Evolutionary conservation across 164 flowering plant species (phyloP).

Genomic region (Kalanchoe fedtschenkoi): DNA sequence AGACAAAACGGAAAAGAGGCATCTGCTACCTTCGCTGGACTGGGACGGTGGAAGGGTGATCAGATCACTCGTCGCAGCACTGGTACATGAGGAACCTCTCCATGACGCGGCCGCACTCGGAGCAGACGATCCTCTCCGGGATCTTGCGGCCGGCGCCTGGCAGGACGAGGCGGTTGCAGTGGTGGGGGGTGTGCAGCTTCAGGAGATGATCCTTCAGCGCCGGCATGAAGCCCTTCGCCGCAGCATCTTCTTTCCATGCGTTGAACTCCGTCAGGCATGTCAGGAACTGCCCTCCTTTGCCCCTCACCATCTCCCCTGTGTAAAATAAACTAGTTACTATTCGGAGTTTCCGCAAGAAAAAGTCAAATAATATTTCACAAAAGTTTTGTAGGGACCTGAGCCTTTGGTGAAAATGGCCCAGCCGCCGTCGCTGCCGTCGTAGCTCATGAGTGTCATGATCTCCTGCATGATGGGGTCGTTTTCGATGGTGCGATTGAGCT

Average conservation of each 20-base stretch:
- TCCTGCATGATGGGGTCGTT: slow-evolving; percentile 17
- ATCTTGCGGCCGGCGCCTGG: slow-evolving; percentile 15
- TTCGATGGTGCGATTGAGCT: slow-evolving; percentile 11
- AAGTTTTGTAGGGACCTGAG: slow-evolving; percentile 7
- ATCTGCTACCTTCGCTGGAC: too few relatives aligned
- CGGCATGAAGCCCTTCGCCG: background rate
- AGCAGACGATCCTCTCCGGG: slow-evolving; percentile 23
- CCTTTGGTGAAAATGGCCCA: slow-evolving; percentile 23
- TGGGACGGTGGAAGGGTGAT: background rate
- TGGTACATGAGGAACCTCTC: slow-evolving; percentile 22
- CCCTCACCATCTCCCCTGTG: background rate
- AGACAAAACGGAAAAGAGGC: too few relatives aligned
- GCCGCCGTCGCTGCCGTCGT: slow-evolving; percentile 18
- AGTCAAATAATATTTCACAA: slow-evolving; percentile 14
- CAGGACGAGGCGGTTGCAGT: slow-evolving; percentile 33
- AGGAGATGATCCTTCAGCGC: slow-evolving; percentile 12
- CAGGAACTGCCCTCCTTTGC: background rate
- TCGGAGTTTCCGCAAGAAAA: too few relatives aligned
- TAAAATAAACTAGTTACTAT: too few relatives aligned
- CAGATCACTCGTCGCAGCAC: slow-evolving; percentile 31
- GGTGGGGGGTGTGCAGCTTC: slow-evolving; percentile 12
- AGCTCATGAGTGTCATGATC: slow-evolving; percentile 21
- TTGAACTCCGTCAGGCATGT: background rate
- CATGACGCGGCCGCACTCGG: slow-evolving; percentile 33
- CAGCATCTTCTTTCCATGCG: background rate